Conservation (phyloP, 202 grass and related monocot species). For the Dendrocalamus latiflorus region DNA sequence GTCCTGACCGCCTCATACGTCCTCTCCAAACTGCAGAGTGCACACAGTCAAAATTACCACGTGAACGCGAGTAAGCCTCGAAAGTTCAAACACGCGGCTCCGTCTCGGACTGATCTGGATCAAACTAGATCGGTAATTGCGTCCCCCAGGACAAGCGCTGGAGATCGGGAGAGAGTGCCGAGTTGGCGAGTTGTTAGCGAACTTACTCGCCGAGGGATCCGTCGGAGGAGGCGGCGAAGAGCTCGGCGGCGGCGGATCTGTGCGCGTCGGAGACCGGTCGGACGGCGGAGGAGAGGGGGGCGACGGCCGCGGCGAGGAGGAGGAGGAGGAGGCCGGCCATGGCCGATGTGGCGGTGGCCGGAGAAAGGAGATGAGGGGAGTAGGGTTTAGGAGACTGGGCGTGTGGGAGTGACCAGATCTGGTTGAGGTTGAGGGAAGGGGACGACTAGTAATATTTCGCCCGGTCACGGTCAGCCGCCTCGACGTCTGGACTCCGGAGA, state of each 20-base stretch:
- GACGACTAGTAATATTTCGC: constrained; percentile 42
- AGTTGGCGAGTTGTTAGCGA: not conserved
- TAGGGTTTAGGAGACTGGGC: constrained; percentile 51
- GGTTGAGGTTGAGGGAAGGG: constrained; percentile 24
- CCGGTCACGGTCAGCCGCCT: not conserved
- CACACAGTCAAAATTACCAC: not conserved
- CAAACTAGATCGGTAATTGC: not conserved
- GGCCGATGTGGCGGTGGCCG: constrained; percentile 8
- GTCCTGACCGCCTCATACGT: constrained; percentile 73
- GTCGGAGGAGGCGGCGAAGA: constrained; percentile 53
- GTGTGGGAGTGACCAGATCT: constrained; percentile 50
- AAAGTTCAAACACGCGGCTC: constrained; percentile 2
- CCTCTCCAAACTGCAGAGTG: constrained; percentile 73
- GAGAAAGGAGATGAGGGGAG: constrained; percentile 2
- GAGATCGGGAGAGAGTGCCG: constrained; percentile 17
- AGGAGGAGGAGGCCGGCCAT: constrained; percentile 25
- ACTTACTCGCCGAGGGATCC: constrained; percentile 78
- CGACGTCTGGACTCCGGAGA: constrained; percentile 15
- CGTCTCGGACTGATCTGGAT: constrained; percentile 14
- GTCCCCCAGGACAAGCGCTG: not conserved
- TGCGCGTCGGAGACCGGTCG: constrained; percentile 83
- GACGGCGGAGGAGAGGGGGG: constrained; percentile 35
- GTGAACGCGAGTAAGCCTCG: not conserved
- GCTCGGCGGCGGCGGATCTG: constrained; percentile 67
- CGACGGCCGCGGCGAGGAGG: constrained; percentile 29